Evolutionary conservation across 2,329 filamentous ascomycete species (phyloP).

Genomic region (Aplosporella prunicola): DNA sequence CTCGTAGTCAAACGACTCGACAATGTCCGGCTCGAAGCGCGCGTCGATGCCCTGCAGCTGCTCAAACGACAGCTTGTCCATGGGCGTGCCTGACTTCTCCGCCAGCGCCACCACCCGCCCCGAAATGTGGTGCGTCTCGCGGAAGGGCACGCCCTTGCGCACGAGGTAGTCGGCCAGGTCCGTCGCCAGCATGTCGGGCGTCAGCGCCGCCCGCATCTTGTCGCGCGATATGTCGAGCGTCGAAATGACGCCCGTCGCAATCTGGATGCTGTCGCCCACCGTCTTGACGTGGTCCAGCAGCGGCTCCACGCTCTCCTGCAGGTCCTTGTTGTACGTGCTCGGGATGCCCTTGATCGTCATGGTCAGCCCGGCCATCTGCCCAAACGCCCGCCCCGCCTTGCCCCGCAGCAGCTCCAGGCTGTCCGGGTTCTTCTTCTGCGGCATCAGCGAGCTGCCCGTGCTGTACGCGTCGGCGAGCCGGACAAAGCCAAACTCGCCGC

Average conservation of each 20-base stretch:
- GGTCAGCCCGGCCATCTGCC: conserved; percentile 72
- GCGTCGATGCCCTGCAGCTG: conserved; percentile 59
- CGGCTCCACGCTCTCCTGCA: conserved; percentile 83
- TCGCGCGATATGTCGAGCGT: conserved; percentile 61
- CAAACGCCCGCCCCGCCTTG: conserved; percentile 67
- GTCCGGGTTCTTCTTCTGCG: conserved; percentile 77
- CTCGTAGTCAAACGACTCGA: conserved; percentile 68
- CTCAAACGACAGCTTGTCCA: conserved; percentile 59
- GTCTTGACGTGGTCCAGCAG: conserved; percentile 79
- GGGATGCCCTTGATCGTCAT: conserved; percentile 68
- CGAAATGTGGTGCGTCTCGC: conserved; percentile 71
- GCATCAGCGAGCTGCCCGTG: conserved; percentile 69
- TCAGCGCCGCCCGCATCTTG: conserved; percentile 69
- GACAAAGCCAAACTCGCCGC: conserved; percentile 67
- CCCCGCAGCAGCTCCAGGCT: conserved; percentile 66
- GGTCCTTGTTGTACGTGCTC: conserved; percentile 80
- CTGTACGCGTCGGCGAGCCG: conserved; percentile 69
- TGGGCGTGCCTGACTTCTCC: conserved; percentile 55
- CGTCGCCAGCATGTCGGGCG: conserved; percentile 73
- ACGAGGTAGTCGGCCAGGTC: conserved; percentile 59
- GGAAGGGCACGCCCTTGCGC: conserved; percentile 62
- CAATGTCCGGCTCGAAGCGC: conserved; percentile 63
- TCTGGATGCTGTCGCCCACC: conserved; percentile 69
- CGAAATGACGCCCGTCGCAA: conserved; percentile 69
- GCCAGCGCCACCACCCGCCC: conserved; percentile 63